Percentiles rank a stretch among this genome's conserved stretches.
Conservation (phyloP, 2,329 filamentous ascomycete genomes). For the Aspergillus spinulosporus region DNA sequence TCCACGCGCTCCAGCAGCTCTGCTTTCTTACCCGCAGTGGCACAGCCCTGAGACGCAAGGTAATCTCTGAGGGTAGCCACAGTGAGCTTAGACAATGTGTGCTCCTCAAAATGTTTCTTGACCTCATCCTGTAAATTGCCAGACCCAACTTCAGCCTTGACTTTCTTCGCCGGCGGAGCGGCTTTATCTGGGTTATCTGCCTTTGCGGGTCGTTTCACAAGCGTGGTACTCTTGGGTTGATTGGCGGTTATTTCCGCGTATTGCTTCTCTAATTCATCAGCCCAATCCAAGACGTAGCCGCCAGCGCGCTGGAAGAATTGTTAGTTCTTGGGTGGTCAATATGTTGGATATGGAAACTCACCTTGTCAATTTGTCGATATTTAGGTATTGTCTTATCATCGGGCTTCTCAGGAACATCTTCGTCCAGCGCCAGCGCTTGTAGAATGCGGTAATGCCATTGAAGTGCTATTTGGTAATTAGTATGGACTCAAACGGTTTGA, state of each 20-base stretch:
- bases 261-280: constrained; percentile 64
- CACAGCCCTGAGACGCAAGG: constrained; percentile 45
- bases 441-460: constrained; percentile 98
- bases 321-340: background rate
- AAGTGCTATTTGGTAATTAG: constrained; percentile 52
- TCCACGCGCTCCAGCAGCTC: constrained; percentile 54
- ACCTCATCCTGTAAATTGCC: constrained; percentile 41
- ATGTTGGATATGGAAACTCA: constrained; percentile 21
- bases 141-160: constrained; percentile 42
- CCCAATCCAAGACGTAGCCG: constrained; percentile 75
- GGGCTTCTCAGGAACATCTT: constrained; percentile 74
- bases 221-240: constrained; percentile 46
- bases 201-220: constrained; percentile 49
- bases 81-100: constrained; percentile 50
- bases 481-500: background rate
- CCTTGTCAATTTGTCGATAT: constrained; percentile 82
- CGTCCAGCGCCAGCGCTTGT: constrained; percentile 85
- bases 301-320: constrained; percentile 62
- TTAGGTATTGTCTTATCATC: constrained; percentile 82
- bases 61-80: constrained; percentile 50
- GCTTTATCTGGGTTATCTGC: constrained; percentile 28
- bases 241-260: constrained; percentile 45
- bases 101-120: constrained; percentile 43
- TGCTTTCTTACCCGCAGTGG: constrained; percentile 50
- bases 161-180: constrained; percentile 45